phyloP scores from a whole-genome alignment of 2,329 filamentous ascomycete species.

The Herpotrichia juniperi region DNA sequence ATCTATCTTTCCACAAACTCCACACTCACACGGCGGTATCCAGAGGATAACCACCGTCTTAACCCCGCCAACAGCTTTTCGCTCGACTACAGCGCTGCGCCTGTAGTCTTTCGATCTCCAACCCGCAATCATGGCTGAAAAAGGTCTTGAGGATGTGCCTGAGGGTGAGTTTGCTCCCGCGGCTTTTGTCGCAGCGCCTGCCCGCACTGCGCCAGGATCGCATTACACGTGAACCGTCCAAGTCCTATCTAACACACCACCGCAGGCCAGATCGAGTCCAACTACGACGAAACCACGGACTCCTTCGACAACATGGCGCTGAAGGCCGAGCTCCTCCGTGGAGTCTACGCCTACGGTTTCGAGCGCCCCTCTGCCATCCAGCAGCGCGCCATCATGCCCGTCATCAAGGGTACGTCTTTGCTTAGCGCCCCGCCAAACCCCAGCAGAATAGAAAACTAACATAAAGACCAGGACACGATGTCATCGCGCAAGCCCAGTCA shows the following conservation, averaged over 20 bases:
- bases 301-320: slow-evolving; percentile 99
- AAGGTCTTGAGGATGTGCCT: slow-evolving; percentile 97
- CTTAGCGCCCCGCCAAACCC: slow-evolving; percentile 11
- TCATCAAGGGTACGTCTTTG: slow-evolving; percentile 94
- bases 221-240: neutral
- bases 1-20: slow-evolving; percentile 51
- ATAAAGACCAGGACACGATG: slow-evolving; percentile 75
- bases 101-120: slow-evolving; percentile 65
- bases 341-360: slow-evolving; percentile 99
- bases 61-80: slow-evolving; percentile 46
- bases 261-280: slow-evolving; percentile 98
- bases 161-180: slow-evolving; percentile 72
- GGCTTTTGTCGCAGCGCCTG: slow-evolving; percentile 6
- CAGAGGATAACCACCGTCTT: slow-evolving; percentile 49
- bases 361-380: slow-evolving; percentile 99
- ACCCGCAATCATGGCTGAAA: slow-evolving; percentile 96
- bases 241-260: slow-evolving; percentile 23
- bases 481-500: slow-evolving; percentile 99
- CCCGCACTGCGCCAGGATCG: neutral
- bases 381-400: slow-evolving; percentile 99
- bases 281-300: slow-evolving; percentile 99
- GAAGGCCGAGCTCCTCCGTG: slow-evolving; percentile 95
- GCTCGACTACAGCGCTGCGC: slow-evolving; percentile 59
- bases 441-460: slow-evolving; percentile 25
- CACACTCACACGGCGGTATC: slow-evolving; percentile 46